These are phyloP conservation scores for Kondoa subrosea DNA, from an alignment of 768 basidiomycete species.

Conservation along the genomic window DNA sequence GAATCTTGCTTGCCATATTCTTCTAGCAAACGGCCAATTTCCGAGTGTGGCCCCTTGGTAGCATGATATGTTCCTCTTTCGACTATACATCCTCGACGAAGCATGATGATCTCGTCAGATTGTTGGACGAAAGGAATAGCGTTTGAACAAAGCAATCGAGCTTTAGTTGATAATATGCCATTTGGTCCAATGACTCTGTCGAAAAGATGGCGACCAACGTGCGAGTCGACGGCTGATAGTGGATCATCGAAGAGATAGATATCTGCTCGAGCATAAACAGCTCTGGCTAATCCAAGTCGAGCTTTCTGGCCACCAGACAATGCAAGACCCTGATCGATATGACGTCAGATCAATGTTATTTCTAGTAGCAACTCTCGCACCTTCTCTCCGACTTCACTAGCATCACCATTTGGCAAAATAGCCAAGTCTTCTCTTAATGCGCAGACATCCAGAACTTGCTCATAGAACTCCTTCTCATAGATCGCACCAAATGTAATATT, in stretches of 20 bases:
- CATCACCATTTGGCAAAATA: constrained; percentile 60
- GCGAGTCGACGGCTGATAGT: constrained; percentile 65
- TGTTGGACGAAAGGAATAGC: constrained; percentile 35
- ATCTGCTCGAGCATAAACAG: constrained; percentile 81
- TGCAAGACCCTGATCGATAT: constrained; percentile 23
- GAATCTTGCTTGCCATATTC: constrained; percentile 41
- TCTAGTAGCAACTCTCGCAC: constrained; percentile 37
- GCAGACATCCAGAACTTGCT: constrained; percentile 71
- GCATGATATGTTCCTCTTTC: constrained; percentile 32
- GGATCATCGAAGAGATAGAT: constrained; percentile 84
- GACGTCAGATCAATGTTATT: no score
- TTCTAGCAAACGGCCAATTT: constrained; percentile 38
- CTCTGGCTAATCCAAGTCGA: constrained; percentile 64
- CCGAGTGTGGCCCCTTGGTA: constrained; percentile 34
- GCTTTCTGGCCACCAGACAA: constrained; percentile 59
- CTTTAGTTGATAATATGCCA: constrained; percentile 33
- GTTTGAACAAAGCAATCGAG: constrained; percentile 36
- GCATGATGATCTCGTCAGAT: constrained; percentile 35
- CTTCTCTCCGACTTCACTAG: constrained; percentile 70
- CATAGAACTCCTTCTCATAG: constrained; percentile 70
- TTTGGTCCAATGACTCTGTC: constrained; percentile 35
- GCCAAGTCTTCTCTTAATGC: constrained; percentile 66
- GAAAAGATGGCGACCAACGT: constrained; percentile 72
- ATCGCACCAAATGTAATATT: constrained; percentile 85
- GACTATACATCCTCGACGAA: constrained; percentile 34